Evolutionary conservation across 371 early-diverging fungal species (phyloP).

Genomic region (Basidiobolus meristosporus): DNA sequence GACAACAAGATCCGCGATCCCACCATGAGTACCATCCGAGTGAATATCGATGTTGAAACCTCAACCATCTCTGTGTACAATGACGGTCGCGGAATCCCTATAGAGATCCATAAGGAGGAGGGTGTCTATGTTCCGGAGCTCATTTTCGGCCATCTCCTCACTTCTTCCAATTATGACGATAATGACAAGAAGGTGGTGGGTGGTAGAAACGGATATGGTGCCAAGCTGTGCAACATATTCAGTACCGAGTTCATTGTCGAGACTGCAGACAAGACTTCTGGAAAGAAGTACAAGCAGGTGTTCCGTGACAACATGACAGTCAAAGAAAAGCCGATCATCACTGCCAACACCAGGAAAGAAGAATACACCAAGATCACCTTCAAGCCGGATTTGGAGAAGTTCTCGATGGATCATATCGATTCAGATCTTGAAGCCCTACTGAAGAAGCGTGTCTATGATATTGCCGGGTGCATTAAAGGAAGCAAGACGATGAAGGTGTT

Average conservation of each 20-base stretch:
- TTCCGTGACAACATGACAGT: constrained; percentile 81
- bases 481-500: constrained; percentile 75
- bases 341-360: constrained; percentile 38
- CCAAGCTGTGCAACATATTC: constrained; percentile 99
- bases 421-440: constrained; percentile 81
- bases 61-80: constrained; percentile 86
- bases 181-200: constrained; percentile 96
- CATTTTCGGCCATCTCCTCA: constrained; percentile 97
- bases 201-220: constrained; percentile 99
- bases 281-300: constrained; percentile 67
- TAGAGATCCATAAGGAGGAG: constrained; percentile 89
- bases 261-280: constrained; percentile 65
- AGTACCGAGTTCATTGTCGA: constrained; percentile 93
- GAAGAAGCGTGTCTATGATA: constrained; percentile 92
- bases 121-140: constrained; percentile 96
- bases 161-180: constrained; percentile 99
- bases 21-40: constrained; percentile 77
- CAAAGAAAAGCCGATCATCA: constrained; percentile 48
- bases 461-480: constrained; percentile 83
- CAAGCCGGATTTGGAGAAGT: constrained; percentile 89
- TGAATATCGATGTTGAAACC: constrained; percentile 73
- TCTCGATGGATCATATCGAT: constrained; percentile 78
- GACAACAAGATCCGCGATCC: constrained; percentile 92
- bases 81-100: constrained; percentile 96
- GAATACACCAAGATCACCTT: constrained; percentile 92